These are phyloP conservation scores for Fusarium tjaetaba DNA, from an alignment of 2,329 filamentous ascomycete species.

Conservation along the genomic window DNA sequence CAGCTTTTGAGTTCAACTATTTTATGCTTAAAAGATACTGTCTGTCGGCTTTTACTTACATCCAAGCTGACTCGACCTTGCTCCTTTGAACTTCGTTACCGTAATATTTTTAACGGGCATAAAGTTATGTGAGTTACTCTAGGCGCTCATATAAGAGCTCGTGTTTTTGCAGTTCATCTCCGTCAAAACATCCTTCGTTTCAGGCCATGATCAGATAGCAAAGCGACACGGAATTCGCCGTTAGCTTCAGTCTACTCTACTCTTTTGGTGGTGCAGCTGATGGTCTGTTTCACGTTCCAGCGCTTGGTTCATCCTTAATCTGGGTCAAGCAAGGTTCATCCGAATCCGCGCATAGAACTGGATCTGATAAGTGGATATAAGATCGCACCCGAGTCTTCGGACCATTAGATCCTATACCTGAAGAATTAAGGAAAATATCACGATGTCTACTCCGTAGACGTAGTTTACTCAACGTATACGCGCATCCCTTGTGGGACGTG, in stretches of 20 bases:
- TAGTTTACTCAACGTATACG: background rate
- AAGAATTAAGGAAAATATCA: background rate
- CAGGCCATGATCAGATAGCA: background rate
- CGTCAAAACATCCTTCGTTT: background rate
- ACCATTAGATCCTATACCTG: fast-evolving
- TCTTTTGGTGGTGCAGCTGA: background rate
- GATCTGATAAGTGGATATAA: background rate
- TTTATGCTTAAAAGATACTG: background rate
- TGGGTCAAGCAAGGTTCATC: background rate
- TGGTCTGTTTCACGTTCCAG: background rate
- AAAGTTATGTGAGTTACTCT: too few relatives aligned
- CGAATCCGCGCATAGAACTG: background rate
- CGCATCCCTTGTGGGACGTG: background rate
- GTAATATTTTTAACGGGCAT: fast-evolving
- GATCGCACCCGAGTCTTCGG: background rate
- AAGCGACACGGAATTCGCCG: background rate
- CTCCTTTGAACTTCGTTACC: background rate
- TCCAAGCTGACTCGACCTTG: fast-evolving
- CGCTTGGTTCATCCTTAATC: constrained; percentile 3
- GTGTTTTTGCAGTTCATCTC: background rate
- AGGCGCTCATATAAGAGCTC: background rate
- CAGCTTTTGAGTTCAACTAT: background rate
- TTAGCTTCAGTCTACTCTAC: background rate
- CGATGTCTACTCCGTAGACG: too few relatives aligned
- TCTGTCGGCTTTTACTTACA: fast-evolving